phyloP scores from a whole-genome alignment of 1,284 basidiomycete genomes.

The Puccinia novopanici region DNA sequence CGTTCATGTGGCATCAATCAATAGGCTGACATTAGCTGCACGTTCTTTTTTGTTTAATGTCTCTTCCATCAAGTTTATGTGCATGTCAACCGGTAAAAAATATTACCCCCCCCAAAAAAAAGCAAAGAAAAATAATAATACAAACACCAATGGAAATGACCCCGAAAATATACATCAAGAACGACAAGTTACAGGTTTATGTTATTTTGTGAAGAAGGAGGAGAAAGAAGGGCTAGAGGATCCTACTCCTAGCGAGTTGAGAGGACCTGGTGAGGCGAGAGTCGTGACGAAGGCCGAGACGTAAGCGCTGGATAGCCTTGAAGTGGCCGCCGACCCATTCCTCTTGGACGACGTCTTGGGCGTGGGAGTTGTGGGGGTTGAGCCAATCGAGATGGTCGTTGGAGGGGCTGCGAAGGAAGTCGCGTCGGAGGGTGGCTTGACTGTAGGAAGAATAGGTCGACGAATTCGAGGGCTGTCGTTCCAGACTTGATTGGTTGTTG shows the following conservation, averaged over 20 bases:
- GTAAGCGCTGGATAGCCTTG: slow-evolving; percentile 10
- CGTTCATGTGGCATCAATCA: no score
- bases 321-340: slow-evolving; percentile 21
- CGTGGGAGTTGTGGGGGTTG: not conserved
- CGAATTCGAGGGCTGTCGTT: not conserved
- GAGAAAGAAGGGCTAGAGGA: not conserved
- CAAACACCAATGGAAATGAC: no score
- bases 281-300: not conserved
- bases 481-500: not conserved
- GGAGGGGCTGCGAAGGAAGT: not conserved
- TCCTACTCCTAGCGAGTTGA: not conserved
- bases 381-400: not conserved
- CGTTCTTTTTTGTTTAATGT: no score
- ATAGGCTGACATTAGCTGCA: no score
- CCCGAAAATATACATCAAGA: not conserved
- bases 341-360: not conserved
- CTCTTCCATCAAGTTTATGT: no score
- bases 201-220: not conserved
- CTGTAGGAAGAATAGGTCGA: slow-evolving; percentile 14
- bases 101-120: not conserved
- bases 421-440: not conserved
- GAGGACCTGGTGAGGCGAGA: not conserved
- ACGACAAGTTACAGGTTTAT: not conserved
- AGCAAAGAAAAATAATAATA: not conserved
- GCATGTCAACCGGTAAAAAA: not conserved